Evolutionary conservation across 257 asterid genomes (phyloP), one percentile per base, ranked within the genome.

Genomic region (Ophiorrhiza pumila): DNA sequence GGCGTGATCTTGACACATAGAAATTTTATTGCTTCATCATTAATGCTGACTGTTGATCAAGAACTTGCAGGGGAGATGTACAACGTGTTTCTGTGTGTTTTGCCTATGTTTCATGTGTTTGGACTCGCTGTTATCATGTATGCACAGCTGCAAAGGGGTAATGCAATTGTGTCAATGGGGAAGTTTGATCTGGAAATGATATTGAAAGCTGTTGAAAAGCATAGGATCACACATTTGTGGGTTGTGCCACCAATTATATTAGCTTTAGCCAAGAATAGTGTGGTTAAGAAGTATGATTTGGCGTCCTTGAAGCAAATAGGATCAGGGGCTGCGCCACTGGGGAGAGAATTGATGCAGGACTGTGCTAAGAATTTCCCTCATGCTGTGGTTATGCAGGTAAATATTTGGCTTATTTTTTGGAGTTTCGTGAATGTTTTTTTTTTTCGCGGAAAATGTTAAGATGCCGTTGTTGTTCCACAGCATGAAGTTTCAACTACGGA

Each of bases 81-180:
- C 65, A 82, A 81, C 69, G 78, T 81, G 78, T 90, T 75, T 71
- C 64, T 92, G 61, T 86, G 96, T 62, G 81, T 90, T 14, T 67
- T 92, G 85, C 99, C 99, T 14, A 92, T 92, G 98, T 95, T 92
- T 79, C 99, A 95, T 72, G 98, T 89, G 79, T 90, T 92, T 75
- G 99, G 98, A 18, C 86, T 92, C 5, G 77, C 90, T 2, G 85
- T 90, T 73, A 87, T 95, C 80, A 65, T 90, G 87, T 83, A 69
- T 65, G 66, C 98, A 13, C 95, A 91, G 81, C 87, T 95, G 83
- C 98, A 87, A 74, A 90, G 97, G 23, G 97, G 99, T 66, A 90
- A 78, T 69, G 85, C 90, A 7, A 31, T 92, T 53, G 91, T 90
- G 3, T 83, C 91, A 14, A 83, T 95, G 97, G 84, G 88, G 0